Conservation (phyloP, 257 asterid genomes). For the Primulina huaijiensis region DNA sequence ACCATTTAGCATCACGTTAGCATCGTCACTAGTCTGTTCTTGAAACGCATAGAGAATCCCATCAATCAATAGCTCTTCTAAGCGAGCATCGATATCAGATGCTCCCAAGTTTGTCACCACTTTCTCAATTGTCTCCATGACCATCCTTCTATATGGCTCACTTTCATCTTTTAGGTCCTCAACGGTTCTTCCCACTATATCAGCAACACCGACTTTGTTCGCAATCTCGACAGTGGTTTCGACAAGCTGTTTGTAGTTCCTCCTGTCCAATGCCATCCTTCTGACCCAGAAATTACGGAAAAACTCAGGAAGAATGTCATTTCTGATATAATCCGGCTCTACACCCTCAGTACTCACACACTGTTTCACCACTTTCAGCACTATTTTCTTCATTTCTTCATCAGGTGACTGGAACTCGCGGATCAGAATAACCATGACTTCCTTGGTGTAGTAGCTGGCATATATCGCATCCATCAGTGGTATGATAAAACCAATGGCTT, state of each 20-base stretch:
- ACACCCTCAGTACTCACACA: constrained; percentile 97
- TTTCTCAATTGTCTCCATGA: constrained; percentile 93
- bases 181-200: constrained; percentile 79
- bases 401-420: constrained; percentile 95
- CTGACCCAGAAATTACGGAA: constrained; percentile 90
- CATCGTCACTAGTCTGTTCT: constrained; percentile 93
- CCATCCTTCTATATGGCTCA: constrained; percentile 93
- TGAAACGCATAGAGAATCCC: constrained; percentile 90
- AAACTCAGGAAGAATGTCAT: constrained; percentile 86
- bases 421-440: constrained; percentile 81
- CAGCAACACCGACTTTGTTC: constrained; percentile 88
- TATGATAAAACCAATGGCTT: constrained; percentile 88
- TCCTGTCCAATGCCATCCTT: constrained; percentile 90
- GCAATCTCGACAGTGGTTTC: constrained; percentile 93
- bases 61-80: constrained; percentile 80
- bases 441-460: constrained; percentile 90
- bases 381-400: constrained; percentile 95
- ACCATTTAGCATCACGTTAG: constrained; percentile 90
- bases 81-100: constrained; percentile 80
- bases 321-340: constrained; percentile 74
- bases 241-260: constrained; percentile 84
- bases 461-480: constrained; percentile 94
- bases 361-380: constrained; percentile 90
- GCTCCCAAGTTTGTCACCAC: constrained; percentile 90
- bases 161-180: constrained; percentile 91